Base-by-base conservation (phyloP, 257 asterid genomes). In the Solanum acaule region DNA sequence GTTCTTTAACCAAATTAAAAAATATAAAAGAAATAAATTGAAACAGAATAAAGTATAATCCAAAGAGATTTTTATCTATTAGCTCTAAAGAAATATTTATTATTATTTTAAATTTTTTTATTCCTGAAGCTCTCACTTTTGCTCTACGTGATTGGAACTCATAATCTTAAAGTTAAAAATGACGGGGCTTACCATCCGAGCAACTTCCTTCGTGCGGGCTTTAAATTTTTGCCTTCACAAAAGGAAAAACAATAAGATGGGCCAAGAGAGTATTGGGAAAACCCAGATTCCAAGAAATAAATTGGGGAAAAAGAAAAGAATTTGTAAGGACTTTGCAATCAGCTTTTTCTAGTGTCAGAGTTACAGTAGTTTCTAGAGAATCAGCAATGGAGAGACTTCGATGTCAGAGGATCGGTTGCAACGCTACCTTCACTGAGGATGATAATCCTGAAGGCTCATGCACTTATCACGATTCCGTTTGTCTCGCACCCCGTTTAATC, bases 381-480 rank as follows among this genome's bases (percentile, higher is more conserved):
- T 63, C 27, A 31, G 31, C 72, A 76, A 96, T 96, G 98, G 96
- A 89, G 94, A 96, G 92, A 91, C 90, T 96, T 90, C 96, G 93
- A 52, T 96, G 98, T 93, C 95, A 95, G 94, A 93, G 98, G 91
- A 94, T 95, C 90, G 95, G 98, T 33, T 96, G 98, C 95, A 79
- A 92, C 83, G 98, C 98, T 35, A 83, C 89, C 42, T 96, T 96
- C 90, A 90, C 95, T 3, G 96, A 90, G 52, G 96, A 95, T 85
- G 93, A 93, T 73, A 96, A 95, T 86, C 94, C 95, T 6, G 96
- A 94, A 2, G 95, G 92, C 33, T 95, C 95, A 63, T 95, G 98
- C 89, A 90, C 94, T 89, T 96, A 90, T 84, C 98, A 95, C 63
- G 96, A 89, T 20, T 79, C 98, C 29, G 98, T 96, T 82, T 6